Evolutionary conservation across 768 basidiomycete species (phyloP), one percentile per base, ranked within the genome.

Genomic region (Naematelia aurantialba): DNA sequence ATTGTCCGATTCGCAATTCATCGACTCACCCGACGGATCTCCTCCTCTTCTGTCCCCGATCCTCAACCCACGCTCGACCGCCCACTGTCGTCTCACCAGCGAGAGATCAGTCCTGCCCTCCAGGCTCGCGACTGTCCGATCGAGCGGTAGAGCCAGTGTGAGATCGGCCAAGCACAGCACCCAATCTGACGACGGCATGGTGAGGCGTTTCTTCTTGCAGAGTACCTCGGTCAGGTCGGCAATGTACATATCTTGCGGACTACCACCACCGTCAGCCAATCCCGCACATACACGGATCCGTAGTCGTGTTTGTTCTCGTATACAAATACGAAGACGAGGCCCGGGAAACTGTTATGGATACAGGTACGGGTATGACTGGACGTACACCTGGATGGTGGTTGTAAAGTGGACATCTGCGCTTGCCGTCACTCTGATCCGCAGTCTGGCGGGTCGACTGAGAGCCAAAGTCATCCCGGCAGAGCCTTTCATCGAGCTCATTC

Each of bases 81-180:
- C 80, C 83, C 86, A 87, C 58, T 83, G 85, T 67, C 85, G 81
- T 77, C 87, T 88, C 56, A 92, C 85, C 12, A 98, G 81, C 11
- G 87, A 82, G 17, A 98, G 81, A 66, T 93, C 89, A 12, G 85
- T 82, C 69, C 88, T 89, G 4, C 91, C 92, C 74, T 90, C 88
- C 69, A 98, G 79, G 78, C 89, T 91, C 31, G 90, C 91, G n/a
- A 98, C 94, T 0, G 96, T 98, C 19, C 93, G 83, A 75, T 98
- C 96, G 26, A 97, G 82, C 25, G 93, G 93, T 21, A 98, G 82
- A 1, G 89, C 89, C 58, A 78, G 62, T 4, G 71, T 71, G 24
- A 76, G 55, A 53, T 78, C 77, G 4, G 74, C 76, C 8, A 78
- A 72, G 49, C 75, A 72, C 1, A 78, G 63, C 0, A 76, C 77